Evolutionary conservation across 78 protist genomes (phyloP).

Genomic region (Chrysochromulina tobinii): DNA sequence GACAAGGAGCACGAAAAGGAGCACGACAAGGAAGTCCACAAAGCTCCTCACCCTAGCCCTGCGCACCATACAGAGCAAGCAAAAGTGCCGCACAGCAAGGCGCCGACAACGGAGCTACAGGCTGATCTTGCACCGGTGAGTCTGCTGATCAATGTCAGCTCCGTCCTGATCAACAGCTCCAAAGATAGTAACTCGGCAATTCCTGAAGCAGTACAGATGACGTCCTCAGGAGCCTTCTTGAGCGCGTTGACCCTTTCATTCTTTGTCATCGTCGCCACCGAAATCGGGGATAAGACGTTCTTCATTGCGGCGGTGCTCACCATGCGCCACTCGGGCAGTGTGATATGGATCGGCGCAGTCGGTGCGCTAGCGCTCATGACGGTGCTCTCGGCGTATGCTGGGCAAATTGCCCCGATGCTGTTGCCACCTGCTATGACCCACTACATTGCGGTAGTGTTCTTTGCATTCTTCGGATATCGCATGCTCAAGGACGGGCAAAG

Average conservation of each 20-base stretch:
- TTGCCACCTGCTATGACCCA: slow-evolving; percentile 62
- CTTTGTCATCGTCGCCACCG: slow-evolving; percentile 61
- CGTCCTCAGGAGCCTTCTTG: no score
- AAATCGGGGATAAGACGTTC: slow-evolving; percentile 89
- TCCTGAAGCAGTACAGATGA: no score
- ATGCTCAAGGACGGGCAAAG: slow-evolving; percentile 49
- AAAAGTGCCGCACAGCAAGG: no score
- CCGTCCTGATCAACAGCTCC: no score
- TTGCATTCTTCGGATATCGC: slow-evolving; percentile 56
- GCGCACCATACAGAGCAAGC: no score
- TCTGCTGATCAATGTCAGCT: no score
- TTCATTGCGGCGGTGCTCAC: slow-evolving; percentile 77
- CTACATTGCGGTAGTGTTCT: slow-evolving; percentile 57
- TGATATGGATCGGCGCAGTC: slow-evolving; percentile 62
- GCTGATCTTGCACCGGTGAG: no score
- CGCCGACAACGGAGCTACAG: no score
- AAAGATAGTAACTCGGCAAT: no score
- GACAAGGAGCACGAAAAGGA: no score
- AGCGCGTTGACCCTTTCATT: neutral
- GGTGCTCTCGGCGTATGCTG: slow-evolving; percentile 58
- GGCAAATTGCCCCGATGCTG: slow-evolving; percentile 55
- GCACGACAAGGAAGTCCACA: no score
- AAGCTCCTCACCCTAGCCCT: no score
- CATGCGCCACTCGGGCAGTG: slow-evolving; percentile 44
- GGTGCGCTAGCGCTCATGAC: slow-evolving; percentile 71